These are phyloP conservation scores for Aspergillus indologenus DNA, from an alignment of 495 filamentous ascomycete genomes.

Conservation along the genomic window DNA sequence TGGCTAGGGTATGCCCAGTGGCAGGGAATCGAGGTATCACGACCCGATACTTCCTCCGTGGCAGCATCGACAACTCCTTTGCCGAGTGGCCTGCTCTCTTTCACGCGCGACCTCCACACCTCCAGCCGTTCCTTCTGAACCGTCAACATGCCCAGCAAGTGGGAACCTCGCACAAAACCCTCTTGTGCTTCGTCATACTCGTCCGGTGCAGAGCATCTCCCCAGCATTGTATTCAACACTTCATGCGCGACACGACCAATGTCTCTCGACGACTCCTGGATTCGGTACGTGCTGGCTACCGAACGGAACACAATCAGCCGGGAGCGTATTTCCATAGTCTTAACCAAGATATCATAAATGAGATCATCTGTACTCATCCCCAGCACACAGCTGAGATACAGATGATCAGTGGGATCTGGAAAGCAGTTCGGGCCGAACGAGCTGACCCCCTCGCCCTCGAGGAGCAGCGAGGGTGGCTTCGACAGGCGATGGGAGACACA, in stretches of 20 bases:
- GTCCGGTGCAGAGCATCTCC: constrained; percentile 2
- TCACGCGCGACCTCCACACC: constrained; percentile 13
- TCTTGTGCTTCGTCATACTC: constrained; percentile 12
- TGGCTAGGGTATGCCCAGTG: constrained; percentile 2
- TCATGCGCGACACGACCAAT: constrained; percentile 12
- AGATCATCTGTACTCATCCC: constrained; percentile 18
- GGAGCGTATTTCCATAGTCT: constrained; percentile 15
- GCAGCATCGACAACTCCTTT: too few species aligned
- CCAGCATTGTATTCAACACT: constrained; percentile 10
- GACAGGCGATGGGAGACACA: constrained; percentile 17
- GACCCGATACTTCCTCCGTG: too few species aligned
- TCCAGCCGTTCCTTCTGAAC: constrained; percentile 14
- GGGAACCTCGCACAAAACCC: constrained; percentile 12
- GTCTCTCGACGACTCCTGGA: constrained; percentile 12
- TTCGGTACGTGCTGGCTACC: constrained; percentile 4
- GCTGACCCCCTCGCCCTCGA: constrained; percentile 20
- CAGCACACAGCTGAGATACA: constrained; percentile 15
- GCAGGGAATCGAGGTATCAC: too few species aligned
- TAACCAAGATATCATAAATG: constrained; percentile 21
- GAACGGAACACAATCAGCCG: constrained; percentile 15
- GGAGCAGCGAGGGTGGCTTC: constrained; percentile 16
- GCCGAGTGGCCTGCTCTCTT: not conserved
- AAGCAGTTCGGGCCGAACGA: constrained; percentile 12
- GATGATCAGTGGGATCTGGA: constrained; percentile 15
- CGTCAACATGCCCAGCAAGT: constrained; percentile 14